phyloP scores from a whole-genome alignment of 441 rosid genomes.

The Populus hybrid region DNA sequence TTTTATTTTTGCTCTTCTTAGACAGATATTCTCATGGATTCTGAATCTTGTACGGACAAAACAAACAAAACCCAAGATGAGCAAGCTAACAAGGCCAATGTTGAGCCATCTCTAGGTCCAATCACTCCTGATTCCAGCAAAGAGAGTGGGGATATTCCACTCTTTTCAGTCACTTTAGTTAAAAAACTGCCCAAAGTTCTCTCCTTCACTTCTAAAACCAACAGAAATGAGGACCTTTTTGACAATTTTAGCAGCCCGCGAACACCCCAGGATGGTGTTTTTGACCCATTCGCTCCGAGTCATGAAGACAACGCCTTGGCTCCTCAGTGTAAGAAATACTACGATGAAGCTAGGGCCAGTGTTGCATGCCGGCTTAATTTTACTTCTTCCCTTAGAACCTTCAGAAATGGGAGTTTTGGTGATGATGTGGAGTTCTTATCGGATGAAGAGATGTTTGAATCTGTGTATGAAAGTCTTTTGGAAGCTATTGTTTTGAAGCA shows the following conservation, averaged over 20 bases:
- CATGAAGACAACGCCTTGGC: constrained; percentile 39
- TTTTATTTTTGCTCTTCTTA: background rate
- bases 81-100: constrained; percentile 12
- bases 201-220: constrained; percentile 14
- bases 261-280: constrained; percentile 48
- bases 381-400: constrained; percentile 18
- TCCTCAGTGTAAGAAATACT: constrained; percentile 45
- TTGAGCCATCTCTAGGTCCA: constrained; percentile 37
- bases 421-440: constrained; percentile 32
- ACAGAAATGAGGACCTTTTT: constrained; percentile 8
- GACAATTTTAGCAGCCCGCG: constrained; percentile 30
- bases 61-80: constrained; percentile 1
- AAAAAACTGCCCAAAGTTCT: constrained; percentile 25
- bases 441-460: constrained; percentile 60
- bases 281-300: constrained; percentile 57
- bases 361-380: constrained; percentile 40
- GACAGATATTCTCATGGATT: constrained; percentile 21
- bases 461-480: constrained; percentile 54
- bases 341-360: constrained; percentile 36
- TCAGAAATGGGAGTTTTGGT: constrained; percentile 5
- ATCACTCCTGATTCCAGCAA: constrained; percentile 45
- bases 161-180: constrained; percentile 35
- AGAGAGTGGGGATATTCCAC: constrained; percentile 43
- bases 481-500: constrained; percentile 51
- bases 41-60: constrained; percentile 7